Conservation (phyloP, 176 grass and related monocot genomes). For the Raddia guianensis region DNA sequence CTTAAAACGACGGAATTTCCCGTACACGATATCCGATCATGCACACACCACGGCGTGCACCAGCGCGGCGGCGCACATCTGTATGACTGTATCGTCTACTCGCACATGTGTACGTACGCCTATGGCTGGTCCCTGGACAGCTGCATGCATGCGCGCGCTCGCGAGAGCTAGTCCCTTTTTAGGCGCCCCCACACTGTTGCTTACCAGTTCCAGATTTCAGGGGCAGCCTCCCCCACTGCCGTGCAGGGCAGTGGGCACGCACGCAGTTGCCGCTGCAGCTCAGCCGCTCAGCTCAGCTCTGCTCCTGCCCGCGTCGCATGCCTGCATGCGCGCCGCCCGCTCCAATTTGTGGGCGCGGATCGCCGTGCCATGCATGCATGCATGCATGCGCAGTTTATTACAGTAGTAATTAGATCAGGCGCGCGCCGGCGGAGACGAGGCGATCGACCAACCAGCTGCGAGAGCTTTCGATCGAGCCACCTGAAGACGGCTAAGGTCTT, state of each 20-base stretch:
- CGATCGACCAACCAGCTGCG: background rate
- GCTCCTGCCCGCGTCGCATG: background rate
- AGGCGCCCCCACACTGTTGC: background rate
- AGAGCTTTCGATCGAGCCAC: background rate
- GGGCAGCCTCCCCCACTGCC: background rate
- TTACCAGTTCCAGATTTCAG: constrained; percentile 35
- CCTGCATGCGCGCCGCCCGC: background rate
- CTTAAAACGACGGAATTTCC: no score
- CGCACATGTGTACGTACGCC: background rate
- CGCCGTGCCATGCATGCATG: background rate
- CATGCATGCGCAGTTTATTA: background rate
- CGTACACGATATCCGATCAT: background rate
- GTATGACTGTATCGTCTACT: background rate
- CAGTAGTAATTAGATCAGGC: background rate
- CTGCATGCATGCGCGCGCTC: background rate
- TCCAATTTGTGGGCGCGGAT: background rate
- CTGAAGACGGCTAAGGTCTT: background rate
- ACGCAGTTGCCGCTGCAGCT: background rate
- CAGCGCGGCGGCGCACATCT: background rate
- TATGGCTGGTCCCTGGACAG: background rate
- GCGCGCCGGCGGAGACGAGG: background rate
- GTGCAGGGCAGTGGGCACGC: background rate
- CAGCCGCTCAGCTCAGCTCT: background rate
- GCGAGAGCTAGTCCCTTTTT: background rate
- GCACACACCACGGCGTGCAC: background rate